These are phyloP conservation scores for Plectosphaerella cucumerina DNA, from an alignment of 2,329 filamentous ascomycete species.

Conservation along the genomic window DNA sequence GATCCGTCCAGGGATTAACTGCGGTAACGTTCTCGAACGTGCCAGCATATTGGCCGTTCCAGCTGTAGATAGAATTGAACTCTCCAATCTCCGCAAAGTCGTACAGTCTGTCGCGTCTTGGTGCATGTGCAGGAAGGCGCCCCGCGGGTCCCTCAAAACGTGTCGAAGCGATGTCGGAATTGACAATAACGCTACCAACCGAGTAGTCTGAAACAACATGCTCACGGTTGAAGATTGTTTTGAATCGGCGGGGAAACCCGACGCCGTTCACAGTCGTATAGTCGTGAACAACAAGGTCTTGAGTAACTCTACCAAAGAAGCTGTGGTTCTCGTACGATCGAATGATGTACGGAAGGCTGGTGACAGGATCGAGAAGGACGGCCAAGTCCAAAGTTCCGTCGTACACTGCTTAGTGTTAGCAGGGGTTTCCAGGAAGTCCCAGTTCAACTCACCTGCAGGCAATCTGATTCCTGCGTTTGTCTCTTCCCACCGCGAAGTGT, in stretches of 20 bases:
- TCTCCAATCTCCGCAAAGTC: too few relatives aligned
- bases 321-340: conserved; percentile 8
- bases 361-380: conserved; percentile 1
- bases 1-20: background rate
- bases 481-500: background rate
- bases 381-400: background rate
- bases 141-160: too few relatives aligned
- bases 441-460: background rate
- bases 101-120: too few relatives aligned
- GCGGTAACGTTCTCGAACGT: background rate
- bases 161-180: background rate
- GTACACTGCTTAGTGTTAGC: background rate
- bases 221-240: conserved; percentile 6
- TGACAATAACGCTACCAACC: background rate
- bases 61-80: background rate
- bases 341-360: conserved; percentile 4
- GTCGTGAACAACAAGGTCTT: conserved; percentile 9
- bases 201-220: conserved; percentile 4
- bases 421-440: background rate
- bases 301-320: conserved; percentile 9
- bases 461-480: background rate
- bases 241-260: conserved; percentile 1
- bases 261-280: conserved; percentile 8
- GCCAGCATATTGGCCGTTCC: background rate
- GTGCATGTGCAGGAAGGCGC: too few relatives aligned